Evolutionary conservation across 441 rosid genomes (phyloP), one percentile per base, ranked within the genome.

Genomic region (Melastoma candidum): DNA sequence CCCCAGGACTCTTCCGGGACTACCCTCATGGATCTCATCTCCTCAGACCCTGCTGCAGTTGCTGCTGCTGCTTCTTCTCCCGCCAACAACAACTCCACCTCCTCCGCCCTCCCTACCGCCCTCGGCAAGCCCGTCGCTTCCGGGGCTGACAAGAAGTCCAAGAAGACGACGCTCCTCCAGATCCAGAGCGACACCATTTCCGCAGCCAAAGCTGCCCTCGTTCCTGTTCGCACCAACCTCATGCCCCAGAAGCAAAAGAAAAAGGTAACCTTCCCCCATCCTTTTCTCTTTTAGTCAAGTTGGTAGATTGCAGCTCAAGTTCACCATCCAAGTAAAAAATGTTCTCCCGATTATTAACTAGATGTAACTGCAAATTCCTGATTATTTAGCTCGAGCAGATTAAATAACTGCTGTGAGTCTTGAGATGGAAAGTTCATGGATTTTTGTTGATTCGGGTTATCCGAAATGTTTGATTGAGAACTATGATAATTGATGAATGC

Each of bases 21-120:
- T 36, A 89, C 99, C 63, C 78, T 93, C 63, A 93, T 93, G 99
- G 99, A 93, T 89, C 90, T 89, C 74, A 93, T 93, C 46, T 77
- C 96, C 62, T 90, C 97, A 24, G 99, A 93, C 47, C 69, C 69
- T 13, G 39, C 56, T 24, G 39, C 59, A 45, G 48, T 55, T 9
- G 2, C 67, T 54, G 85, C 95, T 26, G 68, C 87, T 14, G 63
- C 85, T 1, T 41, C 74, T 10, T 68, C 89, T 78, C 22, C 60
- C 84, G 22, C 49, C 84, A 24, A 46, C 79, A 2, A 63, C 74
- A 45, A 54, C 47, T 14, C 51, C 46, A 25, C 22, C 17, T 36
- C 46, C 46, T 12, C 75, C 13, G 14, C 78, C 12, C 59, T 78
- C 7, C 57, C 78, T 4, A 32, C 80, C 11, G 63, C 82, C 1